Conservation (phyloP, 352 stramenopile species). For the Globisporangium radiosum region DNA sequence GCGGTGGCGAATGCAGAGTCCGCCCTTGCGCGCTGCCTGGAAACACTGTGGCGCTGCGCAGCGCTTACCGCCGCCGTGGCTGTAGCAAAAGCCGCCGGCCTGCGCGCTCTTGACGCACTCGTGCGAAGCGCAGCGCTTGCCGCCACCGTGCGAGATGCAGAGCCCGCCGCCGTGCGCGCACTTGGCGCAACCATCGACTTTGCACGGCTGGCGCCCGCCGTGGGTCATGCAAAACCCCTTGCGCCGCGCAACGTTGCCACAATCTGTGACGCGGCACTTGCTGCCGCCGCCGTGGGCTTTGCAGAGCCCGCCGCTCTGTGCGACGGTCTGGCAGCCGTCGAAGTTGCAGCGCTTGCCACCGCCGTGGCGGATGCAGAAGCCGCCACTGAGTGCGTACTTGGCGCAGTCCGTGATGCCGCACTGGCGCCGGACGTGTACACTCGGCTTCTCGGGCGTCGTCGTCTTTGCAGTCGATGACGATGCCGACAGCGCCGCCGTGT, state of each 20-base stretch:
- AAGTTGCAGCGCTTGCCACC: conserved; percentile 68
- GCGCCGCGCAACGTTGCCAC: conserved; percentile 52
- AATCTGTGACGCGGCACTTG: conserved; percentile 61
- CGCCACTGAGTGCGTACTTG: conserved; percentile 64
- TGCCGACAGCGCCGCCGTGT: conserved; percentile 7
- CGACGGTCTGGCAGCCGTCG: conserved; percentile 54
- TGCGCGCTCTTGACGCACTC: conserved; percentile 66
- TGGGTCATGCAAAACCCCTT: conserved; percentile 74
- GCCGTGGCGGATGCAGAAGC: conserved; percentile 70
- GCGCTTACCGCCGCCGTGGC: conserved; percentile 70
- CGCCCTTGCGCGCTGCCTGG: conserved; percentile 66
- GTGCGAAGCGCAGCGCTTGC: conserved; percentile 56
- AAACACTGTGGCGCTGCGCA: conserved; percentile 66
- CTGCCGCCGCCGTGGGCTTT: conserved; percentile 81
- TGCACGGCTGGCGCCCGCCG: conserved; percentile 68
- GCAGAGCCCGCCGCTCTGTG: conserved; percentile 74
- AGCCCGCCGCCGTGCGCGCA: conserved; percentile 71
- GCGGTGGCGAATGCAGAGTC: conserved; percentile 76
- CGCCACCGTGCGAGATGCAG: conserved; percentile 68
- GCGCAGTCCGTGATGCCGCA: conserved; percentile 45
- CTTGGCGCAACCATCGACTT: conserved; percentile 55
- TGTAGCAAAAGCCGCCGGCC: conserved; percentile 73
- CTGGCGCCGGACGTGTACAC: conserved; percentile 42
- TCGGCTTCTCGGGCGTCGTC: conserved; percentile 1
- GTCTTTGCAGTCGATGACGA: neutral